Conservation (phyloP, 2,329 filamentous ascomycete genomes). For the Nothopassalora personata region DNA sequence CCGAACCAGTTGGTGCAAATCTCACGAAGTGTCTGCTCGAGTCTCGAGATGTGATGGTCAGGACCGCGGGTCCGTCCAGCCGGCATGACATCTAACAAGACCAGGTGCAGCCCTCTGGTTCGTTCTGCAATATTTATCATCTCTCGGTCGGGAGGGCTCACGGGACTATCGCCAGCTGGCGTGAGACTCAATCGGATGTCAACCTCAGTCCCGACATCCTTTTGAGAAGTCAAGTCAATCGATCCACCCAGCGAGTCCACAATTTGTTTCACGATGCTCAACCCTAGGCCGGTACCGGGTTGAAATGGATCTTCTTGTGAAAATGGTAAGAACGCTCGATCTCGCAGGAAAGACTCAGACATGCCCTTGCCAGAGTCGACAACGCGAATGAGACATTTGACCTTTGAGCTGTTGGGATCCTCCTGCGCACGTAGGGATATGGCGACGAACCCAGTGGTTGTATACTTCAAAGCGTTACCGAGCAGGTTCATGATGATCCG, state of each 20-base stretch:
- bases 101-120: slow-evolving; percentile 17
- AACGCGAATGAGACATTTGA: slow-evolving; percentile 18
- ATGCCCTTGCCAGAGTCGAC: slow-evolving; percentile 35
- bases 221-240: slow-evolving; percentile 52
- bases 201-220: slow-evolving; percentile 26
- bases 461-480: slow-evolving; percentile 48
- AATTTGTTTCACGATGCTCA: slow-evolving; percentile 42
- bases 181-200: slow-evolving; percentile 8
- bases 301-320: slow-evolving; percentile 32
- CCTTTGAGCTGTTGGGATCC: slow-evolving; percentile 12
- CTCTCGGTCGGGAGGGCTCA: slow-evolving; percentile 8
- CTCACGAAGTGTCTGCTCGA: slow-evolving; percentile 19
- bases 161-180: slow-evolving; percentile 8
- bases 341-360: slow-evolving; percentile 26
- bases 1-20: slow-evolving; percentile 22
- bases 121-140: slow-evolving; percentile 10
- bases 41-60: slow-evolving; percentile 14
- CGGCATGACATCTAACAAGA: slow-evolving; percentile 16
- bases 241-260: slow-evolving; percentile 54
- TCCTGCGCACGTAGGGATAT: slow-evolving; percentile 33
- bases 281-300: slow-evolving; percentile 33
- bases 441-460: slow-evolving; percentile 37
- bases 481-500: slow-evolving; percentile 45
- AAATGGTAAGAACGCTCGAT: slow-evolving; percentile 32
- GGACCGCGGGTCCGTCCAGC: not conserved